These are phyloP conservation scores for Skeletonema costatum DNA, from an alignment of 108 stramenopile genomes.

Conservation along the genomic window DNA sequence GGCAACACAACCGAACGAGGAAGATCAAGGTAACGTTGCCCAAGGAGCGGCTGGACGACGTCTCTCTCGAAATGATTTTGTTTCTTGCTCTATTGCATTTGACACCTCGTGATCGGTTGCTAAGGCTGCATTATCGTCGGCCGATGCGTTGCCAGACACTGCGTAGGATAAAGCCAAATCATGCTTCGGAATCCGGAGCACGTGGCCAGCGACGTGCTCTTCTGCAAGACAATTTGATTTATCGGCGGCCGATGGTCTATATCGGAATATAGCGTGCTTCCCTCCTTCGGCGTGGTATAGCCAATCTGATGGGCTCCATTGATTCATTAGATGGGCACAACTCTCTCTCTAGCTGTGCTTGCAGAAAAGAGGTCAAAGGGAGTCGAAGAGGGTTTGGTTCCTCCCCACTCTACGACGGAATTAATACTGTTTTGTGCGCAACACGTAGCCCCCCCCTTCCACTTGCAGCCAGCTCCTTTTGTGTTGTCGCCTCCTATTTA, in stretches of 20 bases:
- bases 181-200: constrained; percentile 29
- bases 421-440: neutral
- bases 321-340: neutral
- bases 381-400: no score
- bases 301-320: constrained; percentile 44
- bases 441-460: no score
- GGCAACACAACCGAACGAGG: constrained; percentile 20
- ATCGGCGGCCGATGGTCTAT: constrained; percentile 11
- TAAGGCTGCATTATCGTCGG: neutral
- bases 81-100: neutral
- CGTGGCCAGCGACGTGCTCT: neutral
- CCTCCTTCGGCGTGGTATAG: constrained; percentile 67
- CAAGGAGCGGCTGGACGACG: constrained; percentile 34
- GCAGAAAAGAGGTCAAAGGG: neutral
- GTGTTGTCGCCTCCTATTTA: no score
- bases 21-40: constrained; percentile 44
- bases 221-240: neutral
- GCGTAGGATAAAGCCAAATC: constrained; percentile 20
- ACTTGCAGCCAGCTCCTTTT: no score
- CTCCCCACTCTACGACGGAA: no score
- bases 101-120: neutral
- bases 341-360: no score
- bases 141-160: neutral
- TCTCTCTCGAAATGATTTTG: constrained; percentile 17
- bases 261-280: constrained; percentile 62